Base-by-base conservation (phyloP, 177 flowering plant genomes). In the Vitis hybrid region DNA sequence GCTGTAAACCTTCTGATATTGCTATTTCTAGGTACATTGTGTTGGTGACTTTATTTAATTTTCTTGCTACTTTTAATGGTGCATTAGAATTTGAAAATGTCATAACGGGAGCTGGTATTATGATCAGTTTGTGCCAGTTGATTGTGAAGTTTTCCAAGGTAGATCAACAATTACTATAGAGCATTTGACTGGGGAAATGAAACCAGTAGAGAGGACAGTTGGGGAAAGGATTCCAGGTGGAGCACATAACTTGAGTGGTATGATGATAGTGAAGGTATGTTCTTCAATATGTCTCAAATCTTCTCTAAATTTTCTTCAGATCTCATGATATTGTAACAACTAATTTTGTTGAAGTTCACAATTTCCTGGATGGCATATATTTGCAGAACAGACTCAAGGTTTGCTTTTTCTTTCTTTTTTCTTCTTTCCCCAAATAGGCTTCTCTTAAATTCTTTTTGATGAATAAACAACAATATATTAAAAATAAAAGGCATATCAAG, bases 191-290 rank as follows among this genome's bases (percentile, higher is more conserved):
- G 98, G 97, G 18, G 99, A 95, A 85, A 87, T 92, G 69, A 95
- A 90, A 77, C 99, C 99, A n/a, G 19, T 90, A 34, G 97, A 90
- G 67, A 85, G 80, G 55, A 87, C 82, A 72, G 86, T 80, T 71
- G 98, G 97, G 67, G 97, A 95, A 77, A 82, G 82, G 70, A 82
- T 95, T 82, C 99, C 99, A 69, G 98, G 99, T 57, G 99, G 99
- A 66, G 99, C 99, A 52, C 85, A 97, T 78, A 95, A 91, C 78
- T 79, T 90, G 86, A 98, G 93, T 82, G 99, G 99, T 51, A 88
- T 95, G 91, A 84, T 95, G 84, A 83, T 95, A 72, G 88, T 95
- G 40, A 95, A 90, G 95, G 99, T 93, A 77, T 66, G 77, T 65
- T 40, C 45, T 40, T 40, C 45, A 40, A 40, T 40, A 40, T 40